Evolutionary conservation across 257 asterid species (phyloP).

Genomic region (Solanum medicagineum): DNA sequence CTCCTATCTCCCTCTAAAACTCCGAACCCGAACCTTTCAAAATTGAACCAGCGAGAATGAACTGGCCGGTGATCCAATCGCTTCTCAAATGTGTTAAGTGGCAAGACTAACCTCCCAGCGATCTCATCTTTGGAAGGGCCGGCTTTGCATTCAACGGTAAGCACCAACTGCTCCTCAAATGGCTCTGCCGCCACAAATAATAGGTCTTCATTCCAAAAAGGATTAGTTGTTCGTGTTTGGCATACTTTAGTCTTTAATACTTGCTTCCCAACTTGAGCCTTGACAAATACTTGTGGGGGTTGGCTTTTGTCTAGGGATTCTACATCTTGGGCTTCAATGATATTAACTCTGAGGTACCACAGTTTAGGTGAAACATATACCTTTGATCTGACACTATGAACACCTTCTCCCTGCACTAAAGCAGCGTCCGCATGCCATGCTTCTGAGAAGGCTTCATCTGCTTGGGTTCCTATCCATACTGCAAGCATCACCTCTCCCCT

Average conservation of each 20-base stretch:
- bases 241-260: constrained; percentile 37
- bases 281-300: constrained; percentile 45
- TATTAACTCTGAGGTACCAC: constrained; percentile 56
- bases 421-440: neutral
- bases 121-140: constrained; percentile 33
- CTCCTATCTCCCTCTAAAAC: constrained; percentile 46
- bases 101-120: constrained; percentile 36
- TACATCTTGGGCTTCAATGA: constrained; percentile 64
- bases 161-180: constrained; percentile 49
- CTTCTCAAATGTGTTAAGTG: constrained; percentile 29
- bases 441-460: neutral
- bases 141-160: constrained; percentile 35
- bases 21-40: constrained; percentile 48
- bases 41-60: constrained; percentile 48
- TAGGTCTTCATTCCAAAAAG: constrained; percentile 69
- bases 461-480: neutral
- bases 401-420: neutral
- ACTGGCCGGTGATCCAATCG: constrained; percentile 51
- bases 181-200: constrained; percentile 73
- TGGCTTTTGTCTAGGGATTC: constrained; percentile 40
- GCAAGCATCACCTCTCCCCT: neutral
- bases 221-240: constrained; percentile 36
- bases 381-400: constrained; percentile 29
- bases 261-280: constrained; percentile 68
- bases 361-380: constrained; percentile 69